Evolutionary conservation across 2,329 filamentous ascomycete genomes (phyloP), one percentile per base, ranked within the genome.

Genomic region (Metarhizium humberi): DNA sequence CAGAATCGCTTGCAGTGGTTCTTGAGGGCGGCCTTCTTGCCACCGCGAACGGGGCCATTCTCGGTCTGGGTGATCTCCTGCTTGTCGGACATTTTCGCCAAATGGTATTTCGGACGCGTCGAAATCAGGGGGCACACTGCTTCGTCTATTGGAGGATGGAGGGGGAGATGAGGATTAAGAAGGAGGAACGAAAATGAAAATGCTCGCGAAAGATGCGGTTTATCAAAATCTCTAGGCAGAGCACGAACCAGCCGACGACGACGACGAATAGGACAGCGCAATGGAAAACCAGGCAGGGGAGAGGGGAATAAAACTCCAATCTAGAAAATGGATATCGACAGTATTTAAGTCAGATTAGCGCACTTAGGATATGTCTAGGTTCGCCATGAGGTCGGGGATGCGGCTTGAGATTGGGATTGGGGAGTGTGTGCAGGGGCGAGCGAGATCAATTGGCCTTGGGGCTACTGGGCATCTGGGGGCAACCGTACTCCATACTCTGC

Each of bases 1-100:
- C 83, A 86, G 62, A 78, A 84, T 61, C 72, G 75, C 63, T 69
- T 75, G 66, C 76, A 78, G 64, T 82, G 79, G 50, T 73, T 70
- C 55, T 70, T 69, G 60, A 71, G 70, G 34, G 66, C 66, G 57
- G 72, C 68, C 59, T 68, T 72, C 65, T 73, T 74, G 53, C 63
- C 52, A 18, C 60, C 50, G 58, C 62, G 63, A 47, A 57, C 32
- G 50, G 64, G 57, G 51, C 60, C 63, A 52, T 60, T 60, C 62
- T 77, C 73, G 43, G 64, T 62, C 65, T 73, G 69, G 30, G 64
- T 61, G 55, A 67, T 60, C 50, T 66, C 64, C 42, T 66, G 57
- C 64, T 73, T 73, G 61, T 71, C 70, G 56, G 69, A 70, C 72
- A 74, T 74, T 56, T 53, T 63, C 56, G 47, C 18, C n/a, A 58